Percentiles rank a stretch among this genome's conserved stretches.
phyloP scores from a whole-genome alignment of 345 rosid genomes.

The Eutrema yunnanense region DNA sequence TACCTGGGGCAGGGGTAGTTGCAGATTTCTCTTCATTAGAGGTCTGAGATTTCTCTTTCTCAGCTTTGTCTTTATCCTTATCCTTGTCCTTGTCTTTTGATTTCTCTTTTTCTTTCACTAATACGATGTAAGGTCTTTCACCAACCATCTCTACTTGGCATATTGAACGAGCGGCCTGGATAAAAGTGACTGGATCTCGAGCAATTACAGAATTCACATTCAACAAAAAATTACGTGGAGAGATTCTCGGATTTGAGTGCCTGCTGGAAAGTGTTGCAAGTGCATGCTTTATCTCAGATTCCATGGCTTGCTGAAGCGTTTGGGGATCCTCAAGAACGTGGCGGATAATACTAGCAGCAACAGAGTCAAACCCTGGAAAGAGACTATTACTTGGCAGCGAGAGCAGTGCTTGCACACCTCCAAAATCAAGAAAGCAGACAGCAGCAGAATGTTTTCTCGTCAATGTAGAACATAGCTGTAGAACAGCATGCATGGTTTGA shows the following conservation, averaged over 20 bases:
- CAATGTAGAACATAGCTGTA: constrained; percentile 84
- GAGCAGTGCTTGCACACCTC: constrained; percentile 73
- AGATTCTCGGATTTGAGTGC: constrained; percentile 75
- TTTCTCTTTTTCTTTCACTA: constrained; percentile 86
- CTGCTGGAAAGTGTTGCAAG: constrained; percentile 75
- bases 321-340: constrained; percentile 95
- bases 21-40: constrained; percentile 58
- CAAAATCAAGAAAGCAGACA: constrained; percentile 76
- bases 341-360: constrained; percentile 80
- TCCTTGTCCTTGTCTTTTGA: constrained; percentile 72
- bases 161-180: constrained; percentile 73
- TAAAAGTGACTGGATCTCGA: constrained; percentile 76
- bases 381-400: constrained; percentile 84
- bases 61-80: constrained; percentile 64
- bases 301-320: constrained; percentile 97
- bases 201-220: constrained; percentile 71
- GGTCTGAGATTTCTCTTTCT: constrained; percentile 49
- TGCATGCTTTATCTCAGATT: constrained; percentile 84
- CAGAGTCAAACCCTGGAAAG: constrained; percentile 85
- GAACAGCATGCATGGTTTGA: constrained; percentile 87
- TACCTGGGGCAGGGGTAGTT: constrained; percentile 38
- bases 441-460: constrained; percentile 77
- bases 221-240: constrained; percentile 68
- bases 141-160: constrained; percentile 97
- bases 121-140: constrained; percentile 79